phyloP scores from a whole-genome alignment of 495 filamentous ascomycete genomes.

The Tuber umbilicatum region DNA sequence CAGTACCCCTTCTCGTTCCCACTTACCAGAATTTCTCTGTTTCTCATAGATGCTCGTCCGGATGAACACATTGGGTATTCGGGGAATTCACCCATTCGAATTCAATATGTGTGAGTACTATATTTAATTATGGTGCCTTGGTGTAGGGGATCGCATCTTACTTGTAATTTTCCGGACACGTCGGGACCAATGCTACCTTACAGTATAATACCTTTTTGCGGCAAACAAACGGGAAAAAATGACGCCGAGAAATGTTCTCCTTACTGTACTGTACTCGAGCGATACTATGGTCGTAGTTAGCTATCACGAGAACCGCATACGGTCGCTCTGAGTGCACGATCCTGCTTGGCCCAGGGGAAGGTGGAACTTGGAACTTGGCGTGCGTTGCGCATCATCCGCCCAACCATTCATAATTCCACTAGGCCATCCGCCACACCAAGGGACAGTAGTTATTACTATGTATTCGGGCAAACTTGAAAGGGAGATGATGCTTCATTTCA shows the following conservation, averaged over 20 bases:
- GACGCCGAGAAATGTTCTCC: neutral
- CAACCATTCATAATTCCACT: neutral
- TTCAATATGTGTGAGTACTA: neutral
- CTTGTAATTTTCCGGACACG: neutral
- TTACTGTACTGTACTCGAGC: neutral
- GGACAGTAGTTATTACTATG: neutral
- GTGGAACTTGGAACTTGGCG: neutral
- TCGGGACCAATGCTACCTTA: neutral
- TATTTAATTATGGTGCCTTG: neutral
- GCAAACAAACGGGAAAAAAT: neutral
- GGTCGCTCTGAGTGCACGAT: neutral
- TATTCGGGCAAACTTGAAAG: neutral
- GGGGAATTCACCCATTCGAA: too few species aligned
- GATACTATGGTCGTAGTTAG: neutral
- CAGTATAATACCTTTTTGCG: neutral
- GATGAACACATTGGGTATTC: too few species aligned
- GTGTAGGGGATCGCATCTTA: neutral
- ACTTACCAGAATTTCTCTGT: slow-evolving; percentile 4
- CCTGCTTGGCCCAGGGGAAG: neutral
- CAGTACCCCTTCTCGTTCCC: slow-evolving; percentile 24
- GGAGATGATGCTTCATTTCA: neutral
- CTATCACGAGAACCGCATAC: neutral
- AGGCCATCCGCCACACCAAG: neutral
- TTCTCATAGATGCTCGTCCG: neutral
- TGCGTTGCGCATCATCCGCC: neutral